Conservation (phyloP, 2,329 filamentous ascomycete species). For the Diplodia seriata region DNA sequence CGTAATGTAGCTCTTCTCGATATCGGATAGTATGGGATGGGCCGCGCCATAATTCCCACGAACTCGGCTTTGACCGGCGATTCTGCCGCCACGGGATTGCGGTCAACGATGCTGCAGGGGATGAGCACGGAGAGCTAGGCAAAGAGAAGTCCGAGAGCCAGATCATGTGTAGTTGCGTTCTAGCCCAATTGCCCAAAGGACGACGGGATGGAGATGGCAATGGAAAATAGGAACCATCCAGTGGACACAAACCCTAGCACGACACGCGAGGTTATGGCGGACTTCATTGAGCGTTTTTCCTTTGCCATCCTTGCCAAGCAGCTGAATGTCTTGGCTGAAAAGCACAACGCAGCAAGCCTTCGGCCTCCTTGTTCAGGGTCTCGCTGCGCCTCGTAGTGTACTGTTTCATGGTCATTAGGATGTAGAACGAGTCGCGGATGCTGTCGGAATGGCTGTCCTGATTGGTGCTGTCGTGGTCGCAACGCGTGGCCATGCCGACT, state of each 20-base stretch:
- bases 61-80: slow-evolving; percentile 46
- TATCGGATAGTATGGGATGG: slow-evolving; percentile 52
- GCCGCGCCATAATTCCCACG: slow-evolving; percentile 53
- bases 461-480: slow-evolving; percentile 39
- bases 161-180: slow-evolving; percentile 53
- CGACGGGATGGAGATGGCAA: slow-evolving; percentile 47
- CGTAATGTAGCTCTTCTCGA: slow-evolving; percentile 51
- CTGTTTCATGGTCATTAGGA: slow-evolving; percentile 55
- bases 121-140: slow-evolving; percentile 57
- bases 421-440: slow-evolving; percentile 54
- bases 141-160: slow-evolving; percentile 54
- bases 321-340: slow-evolving; percentile 49
- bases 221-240: slow-evolving; percentile 52
- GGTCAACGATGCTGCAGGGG: slow-evolving; percentile 54
- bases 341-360: slow-evolving; percentile 51
- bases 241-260: slow-evolving; percentile 53
- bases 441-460: slow-evolving; percentile 45
- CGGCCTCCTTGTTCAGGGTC: slow-evolving; percentile 44
- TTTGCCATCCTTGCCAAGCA: slow-evolving; percentile 40
- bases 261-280: slow-evolving; percentile 47
- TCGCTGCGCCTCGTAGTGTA: slow-evolving; percentile 44
- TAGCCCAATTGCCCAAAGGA: slow-evolving; percentile 48
- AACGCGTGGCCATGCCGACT: slow-evolving; percentile 49
- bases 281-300: slow-evolving; percentile 43
- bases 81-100: slow-evolving; percentile 54